Evolutionary conservation across 2,329 filamentous ascomycete species (phyloP).

Genomic region (Hymenoscyphus repandus): DNA sequence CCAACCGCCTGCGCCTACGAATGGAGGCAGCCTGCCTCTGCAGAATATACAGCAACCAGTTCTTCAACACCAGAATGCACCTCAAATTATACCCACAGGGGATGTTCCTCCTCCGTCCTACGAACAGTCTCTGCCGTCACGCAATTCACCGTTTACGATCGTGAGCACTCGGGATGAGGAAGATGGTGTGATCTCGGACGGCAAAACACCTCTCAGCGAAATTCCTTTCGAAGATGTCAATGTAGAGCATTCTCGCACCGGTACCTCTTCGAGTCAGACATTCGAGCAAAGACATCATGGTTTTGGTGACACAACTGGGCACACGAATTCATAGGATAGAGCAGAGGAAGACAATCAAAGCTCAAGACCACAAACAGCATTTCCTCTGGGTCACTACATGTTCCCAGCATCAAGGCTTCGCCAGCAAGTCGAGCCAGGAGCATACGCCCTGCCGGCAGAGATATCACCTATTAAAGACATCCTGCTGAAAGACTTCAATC

Average conservation of each 20-base stretch:
- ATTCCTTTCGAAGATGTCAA: slow-evolving; percentile 28
- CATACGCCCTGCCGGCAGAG: too few relatives aligned
- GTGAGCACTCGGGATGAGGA: slow-evolving; percentile 18
- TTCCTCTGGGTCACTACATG: too few relatives aligned
- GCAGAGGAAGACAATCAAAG: too few relatives aligned
- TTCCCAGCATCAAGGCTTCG: too few relatives aligned
- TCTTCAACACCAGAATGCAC: background rate
- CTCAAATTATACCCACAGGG: background rate
- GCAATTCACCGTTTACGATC: slow-evolving; percentile 16
- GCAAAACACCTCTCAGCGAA: slow-evolving; percentile 27
- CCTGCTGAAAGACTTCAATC: too few relatives aligned
- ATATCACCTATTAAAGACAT: too few relatives aligned
- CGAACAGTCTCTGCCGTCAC: slow-evolving; percentile 19
- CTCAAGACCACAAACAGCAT: too few relatives aligned
- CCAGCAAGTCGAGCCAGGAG: too few relatives aligned
- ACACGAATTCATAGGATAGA: slow-evolving; percentile 22
- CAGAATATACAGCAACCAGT: slow-evolving; percentile 1
- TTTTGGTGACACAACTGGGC: slow-evolving; percentile 21
- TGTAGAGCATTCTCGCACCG: slow-evolving; percentile 15
- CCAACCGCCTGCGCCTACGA: background rate
- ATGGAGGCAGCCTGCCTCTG: slow-evolving; percentile 6
- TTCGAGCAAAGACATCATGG: slow-evolving; percentile 18
- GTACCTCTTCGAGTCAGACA: slow-evolving; percentile 15
- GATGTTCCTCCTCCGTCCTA: slow-evolving; percentile 21
- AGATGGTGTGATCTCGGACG: slow-evolving; percentile 23